Conservation (phyloP, 2,329 filamentous ascomycete genomes). For the Claviceps digitariae region DNA sequence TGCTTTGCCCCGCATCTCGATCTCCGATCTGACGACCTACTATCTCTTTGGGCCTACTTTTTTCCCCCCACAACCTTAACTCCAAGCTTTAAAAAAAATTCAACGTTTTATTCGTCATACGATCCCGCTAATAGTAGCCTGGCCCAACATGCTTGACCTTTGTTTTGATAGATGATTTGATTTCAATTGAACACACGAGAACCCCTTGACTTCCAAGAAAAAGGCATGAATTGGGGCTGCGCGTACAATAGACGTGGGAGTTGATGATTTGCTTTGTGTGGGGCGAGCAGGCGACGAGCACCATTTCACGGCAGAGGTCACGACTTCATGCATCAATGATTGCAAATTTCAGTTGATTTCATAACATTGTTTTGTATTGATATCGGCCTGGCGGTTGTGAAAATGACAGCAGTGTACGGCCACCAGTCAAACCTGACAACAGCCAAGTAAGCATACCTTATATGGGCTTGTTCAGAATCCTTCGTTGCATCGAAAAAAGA, state of each 20-base stretch:
- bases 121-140: too few species aligned
- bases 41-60: too few species aligned
- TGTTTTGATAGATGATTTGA: neutral
- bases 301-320: neutral
- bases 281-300: neutral
- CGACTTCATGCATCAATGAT: neutral
- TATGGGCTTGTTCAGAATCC: neutral
- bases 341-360: neutral
- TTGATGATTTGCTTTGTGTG: neutral
- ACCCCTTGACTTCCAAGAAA: neutral
- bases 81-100: too few species aligned
- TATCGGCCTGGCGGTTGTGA: neutral
- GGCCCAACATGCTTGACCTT: neutral
- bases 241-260: neutral
- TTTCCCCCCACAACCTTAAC: too few species aligned
- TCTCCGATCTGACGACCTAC: neutral
- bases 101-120: too few species aligned
- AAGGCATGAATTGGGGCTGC: neutral
- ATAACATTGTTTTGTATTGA: neutral
- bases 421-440: neutral
- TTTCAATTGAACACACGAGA: neutral
- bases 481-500: neutral
- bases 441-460: neutral
- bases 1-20: neutral
- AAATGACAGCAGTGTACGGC: neutral